Evolutionary conservation across 192 early-diverging fungal genomes (phyloP).

Genomic region (Geranomyces variabilis): DNA sequence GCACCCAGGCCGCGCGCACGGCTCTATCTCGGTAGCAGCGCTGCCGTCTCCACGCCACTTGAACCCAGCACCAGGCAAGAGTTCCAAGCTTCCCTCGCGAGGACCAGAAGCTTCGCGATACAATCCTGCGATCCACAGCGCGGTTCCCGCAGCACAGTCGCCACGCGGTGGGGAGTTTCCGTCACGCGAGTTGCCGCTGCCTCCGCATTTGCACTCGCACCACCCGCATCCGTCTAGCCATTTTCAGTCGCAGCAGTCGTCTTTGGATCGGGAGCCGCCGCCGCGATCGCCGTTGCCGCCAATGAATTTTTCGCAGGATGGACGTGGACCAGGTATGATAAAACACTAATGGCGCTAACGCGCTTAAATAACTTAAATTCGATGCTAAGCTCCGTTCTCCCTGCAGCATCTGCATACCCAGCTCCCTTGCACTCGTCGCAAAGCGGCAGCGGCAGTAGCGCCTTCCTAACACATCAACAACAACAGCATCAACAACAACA

Average conservation of each 20-base stretch:
- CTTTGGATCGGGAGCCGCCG: neutral
- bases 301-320: neutral
- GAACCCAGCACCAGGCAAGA: conserved; percentile 24
- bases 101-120: conserved; percentile 29
- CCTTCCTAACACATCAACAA: conserved; percentile 31
- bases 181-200: conserved; percentile 41
- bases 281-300: conserved; percentile 29
- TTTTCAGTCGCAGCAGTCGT: neutral
- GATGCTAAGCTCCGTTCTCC: neutral
- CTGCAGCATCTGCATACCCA: conserved; percentile 24
- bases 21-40: conserved; percentile 6
- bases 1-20: conserved; percentile 18
- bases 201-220: conserved; percentile 26
- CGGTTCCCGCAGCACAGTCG: conserved; percentile 9
- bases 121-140: conserved; percentile 13
- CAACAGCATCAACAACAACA: conserved; percentile 34
- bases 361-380: too few species aligned
- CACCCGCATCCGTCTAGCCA: neutral
- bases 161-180: conserved; percentile 37
- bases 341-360: neutral
- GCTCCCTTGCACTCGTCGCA: neutral
- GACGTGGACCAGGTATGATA: neutral
- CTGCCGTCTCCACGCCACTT: conserved; percentile 22
- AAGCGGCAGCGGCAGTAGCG: conserved; percentile 19
- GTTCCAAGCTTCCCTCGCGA: conserved; percentile 1